Conservation (phyloP, 1,284 basidiomycete species). For the Trichosporon coremiiforme region DNA sequence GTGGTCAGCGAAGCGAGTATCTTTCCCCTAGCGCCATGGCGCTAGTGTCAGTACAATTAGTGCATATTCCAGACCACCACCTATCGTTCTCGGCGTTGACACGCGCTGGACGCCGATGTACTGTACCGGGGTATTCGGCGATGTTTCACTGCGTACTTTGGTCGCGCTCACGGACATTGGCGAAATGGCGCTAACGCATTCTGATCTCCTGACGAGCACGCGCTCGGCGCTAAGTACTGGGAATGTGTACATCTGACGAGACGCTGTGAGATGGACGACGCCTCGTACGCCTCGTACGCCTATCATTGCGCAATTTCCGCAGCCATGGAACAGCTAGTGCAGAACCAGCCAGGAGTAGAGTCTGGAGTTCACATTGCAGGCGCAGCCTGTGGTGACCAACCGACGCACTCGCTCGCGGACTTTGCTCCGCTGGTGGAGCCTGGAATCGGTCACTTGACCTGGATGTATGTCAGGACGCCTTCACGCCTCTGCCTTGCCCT, state of each 20-base stretch:
- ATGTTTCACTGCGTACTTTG: not conserved
- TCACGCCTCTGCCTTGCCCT: too few species aligned
- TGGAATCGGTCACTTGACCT: not conserved
- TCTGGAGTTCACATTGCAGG: not conserved
- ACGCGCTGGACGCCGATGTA: too few species aligned
- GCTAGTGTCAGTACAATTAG: not conserved
- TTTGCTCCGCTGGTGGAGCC: constrained; percentile 7
- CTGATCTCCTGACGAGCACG: not conserved
- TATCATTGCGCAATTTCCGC: not conserved
- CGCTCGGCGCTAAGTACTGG: not conserved
- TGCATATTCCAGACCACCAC: not conserved
- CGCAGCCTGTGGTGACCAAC: not conserved
- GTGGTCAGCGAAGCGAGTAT: not conserved
- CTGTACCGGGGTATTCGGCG: too few species aligned
- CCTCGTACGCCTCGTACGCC: not conserved
- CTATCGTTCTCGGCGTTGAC: too few species aligned
- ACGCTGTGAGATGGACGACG: not conserved
- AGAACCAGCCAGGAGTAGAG: not conserved
- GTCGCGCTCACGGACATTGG: not conserved
- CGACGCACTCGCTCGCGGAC: not conserved
- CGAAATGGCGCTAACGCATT: not conserved
- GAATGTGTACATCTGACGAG: not conserved
- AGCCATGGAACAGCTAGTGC: not conserved
- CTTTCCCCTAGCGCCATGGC: not conserved
- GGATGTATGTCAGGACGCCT: not conserved